Base-by-base conservation (phyloP, 352 stramenopile genomes). In the Globisporangium echinulatum region DNA sequence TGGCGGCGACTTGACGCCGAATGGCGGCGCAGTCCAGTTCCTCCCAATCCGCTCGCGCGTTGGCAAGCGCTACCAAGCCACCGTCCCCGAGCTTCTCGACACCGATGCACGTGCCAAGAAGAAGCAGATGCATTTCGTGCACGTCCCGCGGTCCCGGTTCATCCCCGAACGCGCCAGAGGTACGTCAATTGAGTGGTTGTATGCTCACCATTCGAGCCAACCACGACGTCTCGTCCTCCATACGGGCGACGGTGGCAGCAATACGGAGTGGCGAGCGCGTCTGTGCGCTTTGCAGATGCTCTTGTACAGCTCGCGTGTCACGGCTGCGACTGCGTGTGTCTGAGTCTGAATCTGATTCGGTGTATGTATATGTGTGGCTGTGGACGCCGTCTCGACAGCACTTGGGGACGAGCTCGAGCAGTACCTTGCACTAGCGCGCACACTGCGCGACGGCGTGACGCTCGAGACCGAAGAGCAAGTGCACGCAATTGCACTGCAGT, bases 391-490 rank as follows among this genome's bases (percentile, higher is more conserved):
- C 14, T 59, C 14, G 33, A 39, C 52, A 89, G 79, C 66, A 10
- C 59, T 92, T 14, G 82, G 81, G 1, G 53, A 49, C 6, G 81
- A 92, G 48, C 62, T 96, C 39, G 79, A 90, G 48, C 88, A 87
- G 53, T 96, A 94, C 61, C 53, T 96, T 52, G 82, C 85, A 67
- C 68, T 96, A 51, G 86, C 82, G 55, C 63, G 75, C 15, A 82
- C 82, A 19, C 58, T 96, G 46, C 68, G 82, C n/a, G 80, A 90
- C 59, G 84, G 83, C 38, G 75, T 79, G 19, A 92, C 82, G 52
- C 90, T 92, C 64, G 86, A 92, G 57, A 87, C 81, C 5, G 69
- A 86, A 13, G 82, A 96, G 62, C 82, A 92, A 51, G 73, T 92
- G 51, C 69, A 58, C 39, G 73, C 79, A 14, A 69, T 90, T 33